Conservation (phyloP, 139 green algal genomes). For the Pseudopediastrum boryanum region DNA sequence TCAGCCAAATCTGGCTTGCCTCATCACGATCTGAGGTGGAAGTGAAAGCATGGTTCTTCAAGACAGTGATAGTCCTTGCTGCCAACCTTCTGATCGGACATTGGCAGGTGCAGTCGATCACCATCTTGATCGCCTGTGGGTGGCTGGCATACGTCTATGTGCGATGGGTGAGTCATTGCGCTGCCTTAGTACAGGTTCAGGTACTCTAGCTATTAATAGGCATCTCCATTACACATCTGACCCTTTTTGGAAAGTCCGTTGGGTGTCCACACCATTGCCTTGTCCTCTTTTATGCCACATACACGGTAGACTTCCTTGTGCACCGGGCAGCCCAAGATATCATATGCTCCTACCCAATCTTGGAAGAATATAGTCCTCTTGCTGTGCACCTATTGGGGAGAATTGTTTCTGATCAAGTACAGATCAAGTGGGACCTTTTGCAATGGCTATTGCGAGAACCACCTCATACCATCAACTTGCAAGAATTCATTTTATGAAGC, state of each 20-base stretch:
- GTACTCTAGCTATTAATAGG: no score
- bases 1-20: conserved; percentile 36
- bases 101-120: conserved; percentile 35
- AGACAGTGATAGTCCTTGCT: conserved; percentile 17
- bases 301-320: no score
- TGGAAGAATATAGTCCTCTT: no score
- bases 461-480: background rate
- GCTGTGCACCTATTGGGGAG: no score
- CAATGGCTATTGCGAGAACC: background rate
- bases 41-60: conserved; percentile 27
- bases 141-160: conserved; percentile 18
- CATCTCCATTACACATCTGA: no score
- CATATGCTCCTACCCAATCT: no score
- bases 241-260: no score
- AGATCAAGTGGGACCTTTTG: no score
- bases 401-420: no score
- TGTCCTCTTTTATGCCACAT: no score
- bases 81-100: conserved; percentile 36
- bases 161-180: background rate
- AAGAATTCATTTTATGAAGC: background rate
- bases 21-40: conserved; percentile 38
- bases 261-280: no score
- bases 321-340: no score
- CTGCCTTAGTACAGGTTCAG: background rate
- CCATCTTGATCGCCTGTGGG: conserved; percentile 8